Conservation (phyloP, 2,329 filamentous ascomycete genomes). For the Nemania sp. region DNA sequence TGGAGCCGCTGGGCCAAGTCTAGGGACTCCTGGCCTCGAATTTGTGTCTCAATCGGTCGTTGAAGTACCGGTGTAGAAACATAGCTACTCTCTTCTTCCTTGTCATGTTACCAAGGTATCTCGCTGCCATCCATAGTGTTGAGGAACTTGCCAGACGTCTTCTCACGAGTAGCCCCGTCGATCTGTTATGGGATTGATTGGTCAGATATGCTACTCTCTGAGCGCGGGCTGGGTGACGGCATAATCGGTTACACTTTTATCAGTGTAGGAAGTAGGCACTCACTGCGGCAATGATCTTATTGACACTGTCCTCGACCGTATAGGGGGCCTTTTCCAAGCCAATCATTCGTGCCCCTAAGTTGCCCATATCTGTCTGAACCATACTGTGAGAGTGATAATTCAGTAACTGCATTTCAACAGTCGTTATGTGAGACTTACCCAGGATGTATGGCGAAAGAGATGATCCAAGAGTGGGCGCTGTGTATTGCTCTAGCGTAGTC, state of each 20-base stretch:
- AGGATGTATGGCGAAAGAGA: neutral
- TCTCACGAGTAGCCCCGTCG: neutral
- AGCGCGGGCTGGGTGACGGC: no score
- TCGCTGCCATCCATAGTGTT: neutral
- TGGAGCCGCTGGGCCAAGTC: no score
- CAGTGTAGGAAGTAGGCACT: no score
- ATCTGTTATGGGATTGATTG: neutral
- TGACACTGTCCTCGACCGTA: neutral
- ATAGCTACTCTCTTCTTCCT: neutral
- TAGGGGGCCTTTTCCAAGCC: neutral
- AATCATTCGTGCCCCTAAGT: neutral
- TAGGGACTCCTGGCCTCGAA: no score
- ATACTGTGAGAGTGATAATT: neutral
- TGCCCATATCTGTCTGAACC: constrained; percentile 1
- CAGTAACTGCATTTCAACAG: neutral
- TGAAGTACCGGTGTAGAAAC: no score
- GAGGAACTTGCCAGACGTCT: neutral
- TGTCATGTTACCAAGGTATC: neutral
- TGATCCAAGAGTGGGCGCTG: neutral
- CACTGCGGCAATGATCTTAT: neutral
- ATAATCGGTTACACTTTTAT: no score
- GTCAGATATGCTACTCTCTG: no score
- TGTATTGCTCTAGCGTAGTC: neutral
- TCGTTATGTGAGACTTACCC: neutral
- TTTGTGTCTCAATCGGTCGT: no score